Base-by-base conservation (phyloP, 1,284 basidiomycete genomes). In the Pterula multifida region DNA sequence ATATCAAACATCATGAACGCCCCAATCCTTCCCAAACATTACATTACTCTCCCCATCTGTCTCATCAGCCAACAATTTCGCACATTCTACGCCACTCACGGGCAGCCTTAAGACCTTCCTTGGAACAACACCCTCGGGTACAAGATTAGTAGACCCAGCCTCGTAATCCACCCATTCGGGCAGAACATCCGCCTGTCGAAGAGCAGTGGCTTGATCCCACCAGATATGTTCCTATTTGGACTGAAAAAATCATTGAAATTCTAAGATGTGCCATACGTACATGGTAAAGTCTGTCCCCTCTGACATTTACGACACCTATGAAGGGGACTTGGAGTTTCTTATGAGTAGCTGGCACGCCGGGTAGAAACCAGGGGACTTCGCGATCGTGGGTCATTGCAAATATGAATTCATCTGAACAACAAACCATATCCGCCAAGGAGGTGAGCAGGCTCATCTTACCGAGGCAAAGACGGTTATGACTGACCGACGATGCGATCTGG, bases 261-360 rank as follows among this genome's bases (percentile, higher is more conserved):
- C 26, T 36, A 42, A 23, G 21, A 21, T 13, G 3, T n/a, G 19
- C 21, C 44, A 42, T n/a, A 42, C 17, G 53, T 70, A 71, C 71
- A 44, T 72, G 70, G 53, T 69, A 73, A 6, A 74, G 58, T 21
- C 76, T 62, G 55, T 79, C 77, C 1, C 77, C 77, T 35, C 77
- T 67, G 45, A 79, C 65, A 53, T 75, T 77, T 32, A 79, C 72
- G 4, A 79, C 71, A 2, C 71, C 72, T 26, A 75, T 64, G 70
- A 78, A 73, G 0, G 76, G 76, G 26, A 79, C 68, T 3, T 65
- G 55, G 23, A 79, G 56, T 48, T 69, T 68, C 55, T 67, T 71
- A 12, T 70, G 69, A 1, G 71, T 75, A 0, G 76, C 68, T 4
- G 75, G 75, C 4, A 79, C 66, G 2, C 71, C 69, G 3, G 74